A percentile compares a stretch with the other conserved stretches of the same genome.
phyloP scores from a whole-genome alignment of 2,329 filamentous ascomycete genomes.

The Daldinia eschscholtzii region DNA sequence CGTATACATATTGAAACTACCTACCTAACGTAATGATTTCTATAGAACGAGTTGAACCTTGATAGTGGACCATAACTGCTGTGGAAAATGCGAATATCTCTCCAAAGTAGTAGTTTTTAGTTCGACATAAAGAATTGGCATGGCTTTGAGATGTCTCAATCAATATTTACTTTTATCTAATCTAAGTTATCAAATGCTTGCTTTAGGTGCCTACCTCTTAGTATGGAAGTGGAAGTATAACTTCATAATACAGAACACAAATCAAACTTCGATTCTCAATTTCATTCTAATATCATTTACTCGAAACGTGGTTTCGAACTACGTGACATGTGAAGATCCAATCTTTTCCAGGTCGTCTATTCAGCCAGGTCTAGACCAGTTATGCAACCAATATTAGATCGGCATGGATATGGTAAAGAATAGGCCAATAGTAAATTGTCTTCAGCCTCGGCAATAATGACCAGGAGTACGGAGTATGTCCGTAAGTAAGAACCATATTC shows the following conservation, averaged over 20 bases:
- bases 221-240: not conserved
- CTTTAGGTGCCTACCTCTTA: not conserved
- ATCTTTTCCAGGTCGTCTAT: not conserved
- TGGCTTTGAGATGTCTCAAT: not conserved
- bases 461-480: not conserved
- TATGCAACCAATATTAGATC: not conserved
- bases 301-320: not conserved
- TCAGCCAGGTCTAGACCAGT: not conserved
- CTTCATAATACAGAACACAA: not conserved
- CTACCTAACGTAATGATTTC: constrained; percentile 44
- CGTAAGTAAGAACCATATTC: not conserved
- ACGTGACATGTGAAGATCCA: not conserved
- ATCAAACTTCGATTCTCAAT: not conserved
- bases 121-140: not conserved
- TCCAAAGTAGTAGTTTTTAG: not conserved
- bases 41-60: constrained; percentile 41
- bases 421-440: constrained; percentile 2
- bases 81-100: not conserved
- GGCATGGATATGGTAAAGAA: not conserved
- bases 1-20: constrained; percentile 40
- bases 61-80: not conserved
- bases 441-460: not conserved
- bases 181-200: not conserved
- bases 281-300: not conserved
- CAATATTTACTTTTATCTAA: too few relatives aligned